Evolutionary conservation across 768 basidiomycete species (phyloP).

Genomic region (Trametes cingulata): DNA sequence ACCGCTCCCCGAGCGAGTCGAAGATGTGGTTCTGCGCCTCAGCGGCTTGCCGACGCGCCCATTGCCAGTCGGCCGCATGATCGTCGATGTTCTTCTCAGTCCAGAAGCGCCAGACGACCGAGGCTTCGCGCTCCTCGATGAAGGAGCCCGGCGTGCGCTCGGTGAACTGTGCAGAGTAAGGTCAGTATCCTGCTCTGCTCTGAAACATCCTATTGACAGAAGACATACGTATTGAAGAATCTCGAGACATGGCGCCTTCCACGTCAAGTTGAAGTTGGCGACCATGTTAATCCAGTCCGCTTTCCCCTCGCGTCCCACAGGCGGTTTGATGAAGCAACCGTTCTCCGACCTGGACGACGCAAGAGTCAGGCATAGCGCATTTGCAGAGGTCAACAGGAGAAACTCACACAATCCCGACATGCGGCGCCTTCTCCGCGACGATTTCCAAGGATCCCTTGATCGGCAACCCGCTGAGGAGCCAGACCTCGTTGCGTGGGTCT

Average conservation of each 20-base stretch:
- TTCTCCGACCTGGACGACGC: slow-evolving; percentile 81
- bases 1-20: slow-evolving; percentile 82
- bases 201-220: not conserved
- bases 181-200: not conserved
- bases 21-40: slow-evolving; percentile 94
- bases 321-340: slow-evolving; percentile 79
- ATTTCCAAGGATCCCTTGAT: slow-evolving; percentile 63
- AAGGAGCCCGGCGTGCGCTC: slow-evolving; percentile 87
- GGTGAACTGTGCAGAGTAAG: slow-evolving; percentile 58
- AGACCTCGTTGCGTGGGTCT: slow-evolving; percentile 73
- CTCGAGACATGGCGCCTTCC: slow-evolving; percentile 81
- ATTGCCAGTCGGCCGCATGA: slow-evolving; percentile 57
- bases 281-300: slow-evolving; percentile 81
- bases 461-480: slow-evolving; percentile 77
- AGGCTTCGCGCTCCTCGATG: slow-evolving; percentile 81
- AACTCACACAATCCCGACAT: slow-evolving; percentile 74
- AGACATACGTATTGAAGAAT: slow-evolving; percentile 77
- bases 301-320: slow-evolving; percentile 31
- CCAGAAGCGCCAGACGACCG: slow-evolving; percentile 86
- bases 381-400: not conserved
- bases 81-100: slow-evolving; percentile 43
- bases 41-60: slow-evolving; percentile 85
- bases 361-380: not conserved
- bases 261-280: slow-evolving; percentile 71
- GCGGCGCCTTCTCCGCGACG: slow-evolving; percentile 59